Base-by-base conservation (phyloP, 176 grass and related monocot genomes). In the Triticum timopheevii region DNA sequence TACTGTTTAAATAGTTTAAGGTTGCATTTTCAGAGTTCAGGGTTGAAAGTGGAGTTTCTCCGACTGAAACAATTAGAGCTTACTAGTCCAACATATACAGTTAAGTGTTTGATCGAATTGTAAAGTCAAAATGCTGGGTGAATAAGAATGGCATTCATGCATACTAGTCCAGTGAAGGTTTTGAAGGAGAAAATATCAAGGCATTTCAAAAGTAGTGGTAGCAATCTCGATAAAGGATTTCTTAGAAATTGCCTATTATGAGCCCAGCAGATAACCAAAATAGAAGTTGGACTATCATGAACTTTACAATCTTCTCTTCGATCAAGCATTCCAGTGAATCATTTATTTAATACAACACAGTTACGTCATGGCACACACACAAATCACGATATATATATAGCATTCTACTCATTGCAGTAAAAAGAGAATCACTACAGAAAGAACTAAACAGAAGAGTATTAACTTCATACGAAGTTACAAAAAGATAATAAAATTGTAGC, bases 171-270 rank as follows among this genome's bases (percentile, higher is more conserved):
- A 42, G 67, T 54, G 52, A 89, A 75, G 12, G 19, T 45, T 80
- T 61, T 59, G 47, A 28, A 76, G 74, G 30, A 62, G 42, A 76
- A 81, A 77, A 47, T 83, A 78, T 82, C 49, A 70, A 61, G 40
- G 20, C 27, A 78, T 52, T 49, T 50, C 52, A 84, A 72, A 52
- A 71, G 24, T 64, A 79, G 54, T 34, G 25, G 20, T 61, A 63
- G 27, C 25, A 54, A 70, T 69, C 10, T 82, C 15, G 35, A 61
- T 84, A 84, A 56, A 78, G 22, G 28, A 87, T 11, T 68, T 68
- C 44, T 87, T 2, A 66, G 86, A 69, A 39, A 78, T 19, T 79
- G 11, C 0, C 58, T 73, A 79, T n/a, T 45, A 66, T 20, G 33
- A 71, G 56, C 1, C 49, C 2, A 12, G 27, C 42, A 84, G 11